Conservation (phyloP, 31 red algal genomes). For the Asparagopsis taxiformis region DNA sequence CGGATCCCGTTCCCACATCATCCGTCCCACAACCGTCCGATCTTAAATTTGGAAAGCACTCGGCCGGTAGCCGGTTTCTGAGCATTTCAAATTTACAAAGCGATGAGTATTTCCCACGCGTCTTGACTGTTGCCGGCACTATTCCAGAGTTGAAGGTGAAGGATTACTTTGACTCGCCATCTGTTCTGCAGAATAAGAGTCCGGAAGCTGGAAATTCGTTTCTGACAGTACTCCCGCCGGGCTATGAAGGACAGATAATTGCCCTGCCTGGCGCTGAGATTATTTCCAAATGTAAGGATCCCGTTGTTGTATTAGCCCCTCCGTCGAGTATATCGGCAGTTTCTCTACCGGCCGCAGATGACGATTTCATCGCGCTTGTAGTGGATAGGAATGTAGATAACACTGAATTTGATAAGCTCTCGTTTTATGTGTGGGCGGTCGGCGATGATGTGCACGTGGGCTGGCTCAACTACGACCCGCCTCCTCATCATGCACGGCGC, state of each 20-base stretch:
- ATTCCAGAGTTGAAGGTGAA: conserved; percentile 28
- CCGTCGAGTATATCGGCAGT: conserved; percentile 12
- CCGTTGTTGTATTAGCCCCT: conserved; percentile 21
- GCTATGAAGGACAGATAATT: conserved; percentile 34
- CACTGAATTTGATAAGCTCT: conserved; percentile 15
- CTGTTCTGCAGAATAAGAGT: conserved; percentile 21
- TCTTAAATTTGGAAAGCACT: conserved; percentile 37
- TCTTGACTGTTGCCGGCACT: conserved; percentile 37
- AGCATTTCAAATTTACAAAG: conserved; percentile 33
- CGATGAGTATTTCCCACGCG: conserved; percentile 30
- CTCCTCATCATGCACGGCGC: conserved; percentile 17
- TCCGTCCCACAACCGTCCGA: not conserved
- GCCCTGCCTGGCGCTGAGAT: conserved; percentile 27
- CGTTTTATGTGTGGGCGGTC: conserved; percentile 54
- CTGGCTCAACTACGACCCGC: conserved; percentile 25
- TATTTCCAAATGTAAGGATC: conserved; percentile 16
- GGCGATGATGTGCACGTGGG: conserved; percentile 31
- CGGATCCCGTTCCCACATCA: not conserved
- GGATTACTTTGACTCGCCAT: conserved; percentile 9
- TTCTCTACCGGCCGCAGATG: conserved; percentile 22
- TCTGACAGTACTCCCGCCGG: conserved; percentile 29
- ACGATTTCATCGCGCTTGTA: conserved; percentile 23
- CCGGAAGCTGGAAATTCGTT: conserved; percentile 33
- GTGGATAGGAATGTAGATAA: conserved; percentile 28
- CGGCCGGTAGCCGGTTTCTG: conserved; percentile 39